Percentiles rank a stretch among this genome's conserved stretches.
phyloP scores from a whole-genome alignment of 1,284 basidiomycete genomes.

The Naganishia cerealis region DNA sequence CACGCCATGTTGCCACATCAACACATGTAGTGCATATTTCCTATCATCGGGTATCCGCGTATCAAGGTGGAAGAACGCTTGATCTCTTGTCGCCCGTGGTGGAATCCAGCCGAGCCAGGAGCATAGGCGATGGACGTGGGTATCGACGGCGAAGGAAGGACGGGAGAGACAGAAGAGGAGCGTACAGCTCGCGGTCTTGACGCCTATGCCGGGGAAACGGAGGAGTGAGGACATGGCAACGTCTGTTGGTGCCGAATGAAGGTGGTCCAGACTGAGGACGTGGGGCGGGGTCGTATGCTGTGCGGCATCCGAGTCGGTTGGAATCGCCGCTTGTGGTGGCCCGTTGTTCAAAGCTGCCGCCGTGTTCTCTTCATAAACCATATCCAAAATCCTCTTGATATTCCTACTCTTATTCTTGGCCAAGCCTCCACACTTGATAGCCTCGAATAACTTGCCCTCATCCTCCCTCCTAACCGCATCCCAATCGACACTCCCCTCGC shows the following conservation, averaged over 20 bases:
- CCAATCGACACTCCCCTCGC: conserved; percentile 62
- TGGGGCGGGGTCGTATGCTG: background rate
- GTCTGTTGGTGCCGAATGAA: conserved; percentile 58
- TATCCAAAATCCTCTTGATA: conserved; percentile 63
- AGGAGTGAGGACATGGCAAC: conserved; percentile 69
- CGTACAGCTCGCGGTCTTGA: conserved; percentile 76
- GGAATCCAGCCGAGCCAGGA: conserved; percentile 35
- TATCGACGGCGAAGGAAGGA: conserved; percentile 74
- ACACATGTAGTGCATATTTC: conserved; percentile 32
- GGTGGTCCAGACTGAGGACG: conserved; percentile 56
- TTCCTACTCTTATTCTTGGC: conserved; percentile 71
- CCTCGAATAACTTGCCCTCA: conserved; percentile 60
- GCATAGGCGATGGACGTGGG: conserved; percentile 46
- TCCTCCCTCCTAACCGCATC: conserved; percentile 62
- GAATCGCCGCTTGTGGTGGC: background rate
- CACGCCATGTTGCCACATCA: conserved; percentile 36
- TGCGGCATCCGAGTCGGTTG: conserved; percentile 7
- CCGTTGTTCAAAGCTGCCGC: background rate
- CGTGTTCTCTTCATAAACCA: conserved; percentile 59
- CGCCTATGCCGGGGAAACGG: conserved; percentile 69
- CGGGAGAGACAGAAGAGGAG: conserved; percentile 72
- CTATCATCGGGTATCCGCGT: conserved; percentile 31
- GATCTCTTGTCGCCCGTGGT: conserved; percentile 26
- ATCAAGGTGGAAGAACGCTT: conserved; percentile 33
- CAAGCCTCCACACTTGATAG: conserved; percentile 69